These are phyloP conservation scores for Triangularia verruculosa DNA, from an alignment of 2,329 filamentous ascomycete genomes.

Conservation along the genomic window DNA sequence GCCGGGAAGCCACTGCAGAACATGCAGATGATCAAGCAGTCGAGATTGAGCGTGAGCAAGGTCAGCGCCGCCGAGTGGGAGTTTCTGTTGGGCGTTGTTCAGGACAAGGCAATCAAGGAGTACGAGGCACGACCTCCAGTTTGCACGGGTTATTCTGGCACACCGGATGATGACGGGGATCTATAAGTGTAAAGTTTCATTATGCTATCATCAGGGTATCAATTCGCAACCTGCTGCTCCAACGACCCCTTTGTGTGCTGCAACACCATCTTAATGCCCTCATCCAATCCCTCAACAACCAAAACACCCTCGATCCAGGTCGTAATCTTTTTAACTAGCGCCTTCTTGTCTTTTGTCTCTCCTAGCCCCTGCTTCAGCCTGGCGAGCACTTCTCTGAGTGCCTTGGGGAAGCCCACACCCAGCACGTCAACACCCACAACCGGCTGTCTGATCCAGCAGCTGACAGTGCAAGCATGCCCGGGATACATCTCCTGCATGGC, in stretches of 20 bases:
- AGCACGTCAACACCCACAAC: constrained; percentile 61
- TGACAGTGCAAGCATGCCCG: constrained; percentile 59
- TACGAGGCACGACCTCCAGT: not conserved
- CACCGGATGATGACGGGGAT: not conserved
- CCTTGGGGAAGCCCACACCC: constrained; percentile 70
- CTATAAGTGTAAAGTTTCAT: not conserved
- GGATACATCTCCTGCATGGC: constrained; percentile 60
- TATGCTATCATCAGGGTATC: constrained; percentile 22
- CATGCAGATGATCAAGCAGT: constrained; percentile 81
- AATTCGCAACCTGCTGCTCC: constrained; percentile 26
- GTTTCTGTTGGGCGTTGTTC: constrained; percentile 54
- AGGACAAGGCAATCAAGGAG: constrained; percentile 38
- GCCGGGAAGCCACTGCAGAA: constrained; percentile 58
- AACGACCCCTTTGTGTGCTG: constrained; percentile 47
- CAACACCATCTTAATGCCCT: constrained; percentile 54
- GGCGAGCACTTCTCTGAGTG: constrained; percentile 63
- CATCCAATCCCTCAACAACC: constrained; percentile 49
- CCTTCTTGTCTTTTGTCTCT: constrained; percentile 44
- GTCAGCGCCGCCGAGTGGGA: constrained; percentile 65
- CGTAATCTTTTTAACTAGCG: constrained; percentile 47
- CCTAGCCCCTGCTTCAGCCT: constrained; percentile 54
- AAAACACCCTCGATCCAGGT: constrained; percentile 56
- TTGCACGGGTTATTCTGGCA: not conserved
- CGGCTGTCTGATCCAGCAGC: constrained; percentile 69
- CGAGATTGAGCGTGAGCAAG: constrained; percentile 75